A percentile compares a stretch with the other conserved stretches of the same genome.
Conservation (phyloP, 2,329 filamentous ascomycete genomes). For the Coleophoma cylindrospora region DNA sequence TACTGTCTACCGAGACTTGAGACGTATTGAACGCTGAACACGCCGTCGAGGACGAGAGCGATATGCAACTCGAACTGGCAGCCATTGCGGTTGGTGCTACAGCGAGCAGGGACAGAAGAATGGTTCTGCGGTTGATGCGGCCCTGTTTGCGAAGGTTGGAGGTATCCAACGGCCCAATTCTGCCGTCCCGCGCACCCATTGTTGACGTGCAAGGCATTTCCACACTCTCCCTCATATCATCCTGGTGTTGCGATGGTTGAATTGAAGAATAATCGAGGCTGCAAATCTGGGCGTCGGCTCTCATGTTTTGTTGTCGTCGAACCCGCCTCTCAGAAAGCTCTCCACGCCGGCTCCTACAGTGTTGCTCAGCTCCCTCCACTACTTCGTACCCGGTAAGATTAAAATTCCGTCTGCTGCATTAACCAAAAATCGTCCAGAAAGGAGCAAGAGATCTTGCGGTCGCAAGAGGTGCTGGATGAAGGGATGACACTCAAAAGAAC, state of each 20-base stretch:
- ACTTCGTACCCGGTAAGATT: neutral
- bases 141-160: too few relatives aligned
- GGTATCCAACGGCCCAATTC: too few relatives aligned
- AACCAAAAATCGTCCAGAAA: neutral
- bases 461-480: too few relatives aligned
- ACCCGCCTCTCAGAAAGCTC: constrained; percentile 6
- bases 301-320: constrained; percentile 18
- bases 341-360: constrained; percentile 13
- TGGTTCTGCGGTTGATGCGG: constrained; percentile 15
- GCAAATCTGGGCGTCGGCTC: constrained; percentile 12
- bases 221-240: constrained; percentile 10
- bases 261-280: constrained; percentile 9
- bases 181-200: constrained; percentile 2
- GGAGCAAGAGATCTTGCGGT: neutral
- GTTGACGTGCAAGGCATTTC: constrained; percentile 2
- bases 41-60: constrained; percentile 61
- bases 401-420: too few relatives aligned
- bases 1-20: constrained; percentile 62
- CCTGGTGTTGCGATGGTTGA: constrained; percentile 5
- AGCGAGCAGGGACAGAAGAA: constrained; percentile 23
- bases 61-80: constrained; percentile 43
- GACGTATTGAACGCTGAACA: constrained; percentile 71
- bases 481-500: too few relatives aligned
- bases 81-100: constrained; percentile 22
- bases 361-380: constrained; percentile 12